Evolutionary conservation across 73 alveolate genomes (phyloP).

Genomic region (Loxodes magnus): DNA sequence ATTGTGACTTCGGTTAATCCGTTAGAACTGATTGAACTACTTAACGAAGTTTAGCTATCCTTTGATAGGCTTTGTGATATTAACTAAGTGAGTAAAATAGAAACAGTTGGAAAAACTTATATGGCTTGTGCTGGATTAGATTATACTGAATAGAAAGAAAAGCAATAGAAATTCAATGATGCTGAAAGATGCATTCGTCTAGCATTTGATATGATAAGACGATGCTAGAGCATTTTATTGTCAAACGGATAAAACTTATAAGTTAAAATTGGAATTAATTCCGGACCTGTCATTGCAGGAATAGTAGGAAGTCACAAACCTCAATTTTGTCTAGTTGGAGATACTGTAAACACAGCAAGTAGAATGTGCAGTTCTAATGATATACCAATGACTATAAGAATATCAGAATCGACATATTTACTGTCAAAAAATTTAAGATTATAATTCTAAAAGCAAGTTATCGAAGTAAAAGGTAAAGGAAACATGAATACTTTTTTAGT

Average conservation of each 20-base stretch:
- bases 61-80: conserved; percentile 21
- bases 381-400: not conserved
- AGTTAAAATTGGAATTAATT: conserved; percentile 92
- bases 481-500: conserved; percentile 23
- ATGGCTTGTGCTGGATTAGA: conserved; percentile 78
- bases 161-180: too few species aligned
- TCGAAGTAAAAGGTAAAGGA: conserved; percentile 44
- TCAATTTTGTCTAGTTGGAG: conserved; percentile 91
- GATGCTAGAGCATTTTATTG: not conserved
- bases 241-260: conserved; percentile 16
- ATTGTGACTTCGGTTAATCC: conserved; percentile 21
- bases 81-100: conserved; percentile 34
- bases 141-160: conserved; percentile 37
- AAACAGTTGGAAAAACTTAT: conserved; percentile 71
- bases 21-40: conserved; percentile 26
- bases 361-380: conserved; percentile 80
- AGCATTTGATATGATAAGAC: not conserved
- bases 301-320: conserved; percentile 97
- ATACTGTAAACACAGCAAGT: conserved; percentile 91
- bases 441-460: conserved; percentile 7
- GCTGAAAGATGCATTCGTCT: conserved; percentile 4
- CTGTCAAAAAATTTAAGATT: not conserved
- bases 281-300: conserved; percentile 93
- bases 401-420: not conserved
- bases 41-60: conserved; percentile 23